Percentiles rank a stretch among this genome's conserved stretches.
Evolutionary conservation across 371 early-diverging fungal species (phyloP).

Genomic region (Rhizomucor pusillus): DNA sequence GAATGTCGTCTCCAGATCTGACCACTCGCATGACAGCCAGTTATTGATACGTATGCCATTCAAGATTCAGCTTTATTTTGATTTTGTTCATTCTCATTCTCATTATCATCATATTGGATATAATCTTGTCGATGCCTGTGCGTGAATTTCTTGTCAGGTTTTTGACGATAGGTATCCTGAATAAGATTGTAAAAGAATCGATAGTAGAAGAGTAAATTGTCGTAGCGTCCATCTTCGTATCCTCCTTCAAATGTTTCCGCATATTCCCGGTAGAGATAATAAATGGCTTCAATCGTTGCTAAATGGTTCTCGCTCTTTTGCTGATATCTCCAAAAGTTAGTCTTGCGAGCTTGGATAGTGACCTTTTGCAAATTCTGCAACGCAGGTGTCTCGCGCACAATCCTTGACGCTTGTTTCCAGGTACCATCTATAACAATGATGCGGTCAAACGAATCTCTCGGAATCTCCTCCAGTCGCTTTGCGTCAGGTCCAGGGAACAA

Average conservation of each 20-base stretch:
- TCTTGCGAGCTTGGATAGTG: constrained; percentile 63
- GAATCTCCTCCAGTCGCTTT: constrained; percentile 60
- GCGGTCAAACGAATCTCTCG: constrained; percentile 62
- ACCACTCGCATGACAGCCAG: too few species aligned
- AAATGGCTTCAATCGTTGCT: constrained; percentile 95
- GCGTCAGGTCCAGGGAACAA: constrained; percentile 89
- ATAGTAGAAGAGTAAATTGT: constrained; percentile 87
- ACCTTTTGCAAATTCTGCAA: constrained; percentile 56
- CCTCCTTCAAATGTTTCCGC: constrained; percentile 25
- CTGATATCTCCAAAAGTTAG: constrained; percentile 93
- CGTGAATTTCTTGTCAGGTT: constrained; percentile 26
- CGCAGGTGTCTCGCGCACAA: constrained; percentile 53
- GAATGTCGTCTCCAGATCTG: too few species aligned
- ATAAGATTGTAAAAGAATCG: constrained; percentile 83
- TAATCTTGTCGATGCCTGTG: constrained; percentile 30
- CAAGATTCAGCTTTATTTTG: too few species aligned
- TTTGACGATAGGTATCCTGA: constrained; percentile 67
- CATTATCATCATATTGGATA: constrained; percentile 21
- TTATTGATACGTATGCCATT: too few species aligned
- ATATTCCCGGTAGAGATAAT: constrained; percentile 85
- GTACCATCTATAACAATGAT: constrained; percentile 92
- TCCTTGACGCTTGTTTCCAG: constrained; percentile 85
- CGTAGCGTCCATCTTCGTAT: constrained; percentile 62
- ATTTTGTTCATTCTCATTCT: too few species aligned
- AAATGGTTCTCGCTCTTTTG: constrained; percentile 66